Conservation (phyloP, 768 basidiomycete genomes). For the Amyloporia xantha region DNA sequence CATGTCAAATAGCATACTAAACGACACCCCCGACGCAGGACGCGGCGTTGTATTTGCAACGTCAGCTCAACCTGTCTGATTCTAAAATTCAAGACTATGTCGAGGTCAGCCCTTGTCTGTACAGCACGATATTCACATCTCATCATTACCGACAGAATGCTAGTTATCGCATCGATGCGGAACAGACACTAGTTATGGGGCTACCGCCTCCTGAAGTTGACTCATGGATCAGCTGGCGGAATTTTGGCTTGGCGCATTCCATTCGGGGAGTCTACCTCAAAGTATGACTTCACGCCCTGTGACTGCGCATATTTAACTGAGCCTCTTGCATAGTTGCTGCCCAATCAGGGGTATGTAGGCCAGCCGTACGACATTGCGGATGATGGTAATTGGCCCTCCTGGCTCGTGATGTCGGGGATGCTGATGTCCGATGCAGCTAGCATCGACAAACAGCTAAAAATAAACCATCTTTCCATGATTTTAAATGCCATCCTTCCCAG, state of each 20-base stretch:
- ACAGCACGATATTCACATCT: too few species aligned
- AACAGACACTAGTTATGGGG: conserved; percentile 37
- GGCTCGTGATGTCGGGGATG: too few species aligned
- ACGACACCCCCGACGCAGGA: conserved; percentile 28
- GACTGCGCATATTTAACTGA: too few species aligned
- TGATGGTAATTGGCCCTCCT: too few species aligned
- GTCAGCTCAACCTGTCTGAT: conserved; percentile 34
- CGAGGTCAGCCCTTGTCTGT: too few species aligned
- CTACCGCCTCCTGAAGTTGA: conserved; percentile 34
- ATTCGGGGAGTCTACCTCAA: conserved; percentile 30
- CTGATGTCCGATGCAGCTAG: too few species aligned
- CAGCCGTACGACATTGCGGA: conserved; percentile 21
- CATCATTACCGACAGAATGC: conserved; percentile 36
- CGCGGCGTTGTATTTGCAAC: conserved; percentile 36
- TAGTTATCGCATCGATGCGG: conserved; percentile 34
- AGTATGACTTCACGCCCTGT: too few species aligned
- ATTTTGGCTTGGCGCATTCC: conserved; percentile 38
- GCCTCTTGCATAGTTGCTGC: conserved; percentile 40
- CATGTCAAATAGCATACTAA: neutral
- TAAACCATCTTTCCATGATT: conserved; percentile 36
- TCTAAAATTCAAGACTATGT: conserved; percentile 39
- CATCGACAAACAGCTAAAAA: conserved; percentile 30
- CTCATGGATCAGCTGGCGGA: conserved; percentile 31
- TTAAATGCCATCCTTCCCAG: conserved; percentile 33
- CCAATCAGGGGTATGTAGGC: conserved; percentile 30